Conservation (phyloP, 169 alveolate genomes). For the Ophryocystis elektroscirrha region DNA sequence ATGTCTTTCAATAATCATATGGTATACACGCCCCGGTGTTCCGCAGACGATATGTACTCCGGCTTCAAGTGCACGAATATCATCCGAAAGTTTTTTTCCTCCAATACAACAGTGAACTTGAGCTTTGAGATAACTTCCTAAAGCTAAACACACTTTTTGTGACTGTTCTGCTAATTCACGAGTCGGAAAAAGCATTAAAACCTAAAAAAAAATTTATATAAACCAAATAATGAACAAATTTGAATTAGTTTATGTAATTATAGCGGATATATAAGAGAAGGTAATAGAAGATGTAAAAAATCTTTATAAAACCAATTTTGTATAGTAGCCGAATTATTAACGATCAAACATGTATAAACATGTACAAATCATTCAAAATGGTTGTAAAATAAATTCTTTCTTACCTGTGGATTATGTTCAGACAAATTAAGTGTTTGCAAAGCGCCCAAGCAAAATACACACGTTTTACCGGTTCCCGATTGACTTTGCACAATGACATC, state of each 20-base stretch:
- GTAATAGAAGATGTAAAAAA: background rate
- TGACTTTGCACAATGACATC: constrained; percentile 88
- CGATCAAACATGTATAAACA: too few species aligned
- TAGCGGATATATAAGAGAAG: too few species aligned
- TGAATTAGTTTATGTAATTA: too few species aligned
- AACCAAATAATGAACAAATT: too few species aligned
- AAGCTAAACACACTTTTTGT: constrained; percentile 80
- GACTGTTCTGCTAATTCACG: constrained; percentile 94
- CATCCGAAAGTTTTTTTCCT: constrained; percentile 84
- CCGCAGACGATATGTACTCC: constrained; percentile 92
- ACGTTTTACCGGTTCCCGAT: constrained; percentile 96
- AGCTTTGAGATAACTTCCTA: constrained; percentile 87
- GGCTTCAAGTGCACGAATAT: constrained; percentile 75
- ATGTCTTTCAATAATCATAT: constrained; percentile 84
- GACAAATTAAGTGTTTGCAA: constrained; percentile 63
- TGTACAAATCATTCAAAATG: too few species aligned
- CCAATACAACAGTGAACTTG: constrained; percentile 78
- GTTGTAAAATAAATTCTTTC: too few species aligned
- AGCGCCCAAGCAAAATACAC: constrained; percentile 88
- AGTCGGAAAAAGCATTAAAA: constrained; percentile 75
- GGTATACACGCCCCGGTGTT: constrained; percentile 91
- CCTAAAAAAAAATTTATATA: too few species aligned
- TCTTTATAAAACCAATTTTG: background rate
- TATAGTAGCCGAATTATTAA: too few species aligned
- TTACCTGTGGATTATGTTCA: constrained; percentile 55